Base-by-base conservation (phyloP, 1,284 basidiomycete genomes). In the Puccinia triticina region DNA sequence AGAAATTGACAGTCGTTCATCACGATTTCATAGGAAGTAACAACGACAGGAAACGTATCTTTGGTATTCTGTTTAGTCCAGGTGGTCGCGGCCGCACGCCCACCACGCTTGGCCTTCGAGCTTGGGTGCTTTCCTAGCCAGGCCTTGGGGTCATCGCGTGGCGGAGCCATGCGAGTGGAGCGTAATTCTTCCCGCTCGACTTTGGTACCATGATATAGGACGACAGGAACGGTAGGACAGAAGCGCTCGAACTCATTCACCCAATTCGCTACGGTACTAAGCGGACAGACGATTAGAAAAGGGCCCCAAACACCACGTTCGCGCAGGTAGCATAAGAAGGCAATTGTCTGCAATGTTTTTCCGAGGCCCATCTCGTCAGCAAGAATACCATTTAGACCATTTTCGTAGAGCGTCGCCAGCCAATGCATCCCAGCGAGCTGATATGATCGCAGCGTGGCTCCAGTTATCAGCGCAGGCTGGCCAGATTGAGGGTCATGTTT, bases 351-450 rank as follows among this genome's bases (percentile, higher is more conserved):
- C 0, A 98, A 89, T 0, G 95, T 98, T 90, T 94, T 94, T 82
- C 94, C 95, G 0, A 97, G 89, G 50, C 95, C 95, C 95, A 98
- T 98, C 87, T 98, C 93, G 85, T 95, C 93, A 61, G 93, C 84
- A 46, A 98, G 87, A 82, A 98, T 98, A 2, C 96, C 96, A 55
- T 95, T 96, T 75, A 98, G 92, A 1, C 96, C 95, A 85, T 96
- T 97, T 88, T 94, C 92, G 87, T 95, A 94, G 14, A 99, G 88
- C 48, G 92, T 92, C 5, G 93, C 92, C 92, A 99, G 94, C 96
- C 96, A 99, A 84, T 96, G 93, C 21, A 98, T 91, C 5, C 96
- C 96, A 76, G 95, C 94, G 0, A 98, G 90, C 87, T 99, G 96
- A 86, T 98, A 98, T 69, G 93, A 91, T 85, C 95, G 93, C 84